Base-by-base conservation (phyloP, 345 rosid species). In the Gossypium bickii region DNA sequence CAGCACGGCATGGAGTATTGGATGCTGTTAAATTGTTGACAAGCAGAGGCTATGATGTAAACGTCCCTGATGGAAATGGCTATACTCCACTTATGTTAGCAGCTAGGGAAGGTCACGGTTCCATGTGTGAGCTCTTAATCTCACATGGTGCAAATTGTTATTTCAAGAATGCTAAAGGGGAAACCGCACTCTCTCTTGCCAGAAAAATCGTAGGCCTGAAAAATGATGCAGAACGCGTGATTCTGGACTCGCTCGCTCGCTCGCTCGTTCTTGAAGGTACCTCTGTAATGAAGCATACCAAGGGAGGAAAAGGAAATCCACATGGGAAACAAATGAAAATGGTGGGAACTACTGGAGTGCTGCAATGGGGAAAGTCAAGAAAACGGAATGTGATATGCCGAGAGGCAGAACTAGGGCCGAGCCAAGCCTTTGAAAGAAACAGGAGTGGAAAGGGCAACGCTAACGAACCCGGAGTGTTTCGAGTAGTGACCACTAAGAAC, bases 21-120 rank as follows among this genome's bases (percentile, higher is more conserved):
- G 89, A 83, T 38, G 97, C 99, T 3, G 97, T 85, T 66, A 76
- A 77, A 78, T 82, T 93, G 72, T 76, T 95, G 80, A 79, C 83
- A 18, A 86, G 84, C 24, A 88, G 85, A 71, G 97, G 93, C 18
- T 91, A 88, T 67, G 91, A 86, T 80, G 89, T 88, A 12, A 94
- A 91, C 72, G 75, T 91, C 41, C 86, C 87, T 0, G 94, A 93
- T 48, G 91, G 89, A 29, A 89, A 89, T n/a, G 96, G 92, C n/a
- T 88, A 90, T 79, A 90, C 98, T 67, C 94, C 99, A 1, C 90
- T 95, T 22, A 95, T 95, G 97, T 82, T 95, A 70, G 98, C 98
- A 11, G 99, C 98, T 7, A 89, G 80, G 74, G 93, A 87, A 83
- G 98, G 97, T 41, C 91, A 88, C 62, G 78, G 85, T 17, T 70